These are phyloP conservation scores for Colletotrichum australisinense DNA, from an alignment of 2,329 filamentous ascomycete genomes.

Conservation along the genomic window DNA sequence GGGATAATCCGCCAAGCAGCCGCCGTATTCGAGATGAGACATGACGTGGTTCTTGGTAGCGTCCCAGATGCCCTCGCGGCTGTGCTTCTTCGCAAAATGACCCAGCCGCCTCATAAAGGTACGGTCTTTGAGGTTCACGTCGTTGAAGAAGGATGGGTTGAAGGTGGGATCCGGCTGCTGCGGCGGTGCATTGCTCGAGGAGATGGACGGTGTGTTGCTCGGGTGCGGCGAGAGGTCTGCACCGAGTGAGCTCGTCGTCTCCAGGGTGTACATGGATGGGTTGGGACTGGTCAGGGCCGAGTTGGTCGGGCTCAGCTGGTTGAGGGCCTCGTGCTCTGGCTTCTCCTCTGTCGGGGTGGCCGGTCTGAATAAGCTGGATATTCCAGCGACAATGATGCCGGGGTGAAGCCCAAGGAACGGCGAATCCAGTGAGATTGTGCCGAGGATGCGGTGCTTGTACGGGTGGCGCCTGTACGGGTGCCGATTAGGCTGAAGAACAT, in stretches of 20 bases:
- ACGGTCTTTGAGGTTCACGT: constrained; percentile 75
- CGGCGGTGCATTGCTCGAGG: constrained; percentile 26
- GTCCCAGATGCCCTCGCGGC: constrained; percentile 72
- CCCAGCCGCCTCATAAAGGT: constrained; percentile 75
- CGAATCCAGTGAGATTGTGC: constrained; percentile 84
- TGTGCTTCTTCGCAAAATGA: constrained; percentile 87
- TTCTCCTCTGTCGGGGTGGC: constrained; percentile 46
- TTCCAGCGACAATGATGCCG: constrained; percentile 84
- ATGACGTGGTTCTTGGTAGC: constrained; percentile 80
- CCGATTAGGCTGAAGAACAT: constrained; percentile 45
- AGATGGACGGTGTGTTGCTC: constrained; percentile 17
- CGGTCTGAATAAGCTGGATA: constrained; percentile 79
- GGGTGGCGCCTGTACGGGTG: constrained; percentile 48
- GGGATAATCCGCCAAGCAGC: constrained; percentile 81
- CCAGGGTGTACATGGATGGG: constrained; percentile 40
- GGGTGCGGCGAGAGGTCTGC: constrained; percentile 34
- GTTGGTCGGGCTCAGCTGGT: constrained; percentile 28
- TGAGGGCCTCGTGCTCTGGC: constrained; percentile 31
- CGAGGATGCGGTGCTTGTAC: constrained; percentile 81
- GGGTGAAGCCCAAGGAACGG: constrained; percentile 92
- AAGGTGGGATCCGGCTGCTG: constrained; percentile 70
- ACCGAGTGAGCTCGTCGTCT: constrained; percentile 38
- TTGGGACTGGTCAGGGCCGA: constrained; percentile 38
- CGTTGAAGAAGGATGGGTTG: constrained; percentile 82
- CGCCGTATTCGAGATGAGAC: constrained; percentile 86